Evolutionary conservation across 2,329 filamentous ascomycete species (phyloP), one percentile per base, ranked within the genome.

Genomic region (Neocucurbitaria cava): DNA sequence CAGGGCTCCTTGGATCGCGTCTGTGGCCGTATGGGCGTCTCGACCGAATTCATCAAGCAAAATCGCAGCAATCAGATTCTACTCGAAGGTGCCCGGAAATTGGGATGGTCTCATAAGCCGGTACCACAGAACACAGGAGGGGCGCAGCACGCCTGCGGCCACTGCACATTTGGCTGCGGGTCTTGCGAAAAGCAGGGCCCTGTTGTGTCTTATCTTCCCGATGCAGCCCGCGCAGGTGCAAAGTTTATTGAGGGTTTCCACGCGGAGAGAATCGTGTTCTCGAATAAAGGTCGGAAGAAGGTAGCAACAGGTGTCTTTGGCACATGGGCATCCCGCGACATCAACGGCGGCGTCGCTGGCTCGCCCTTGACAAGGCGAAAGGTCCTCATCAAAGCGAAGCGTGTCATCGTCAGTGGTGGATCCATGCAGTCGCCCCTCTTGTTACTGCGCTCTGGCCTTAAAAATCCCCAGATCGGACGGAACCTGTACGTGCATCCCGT

Each of bases 401-500:
- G 87, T 67, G 89, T 96, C 10, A 85, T 97, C 42, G 76, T 96
- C n/a, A 86, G 91, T 0, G 85, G 85, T 21, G 93, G 94, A 4
- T 85, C 89, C 1, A 77, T 97, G 49, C 87, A 90, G 68, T 92
- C 87, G 40, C 93, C 94, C 0, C 73, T 94, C 1, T 72, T 97
- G 1, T 80, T 98, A 39, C 79, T 87, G 61, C 88, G 89, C 45
- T 96, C 92, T 56, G 92, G 92, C 1, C 75, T 97, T 45, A 88
- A 84, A 79, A 96, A 96, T 71, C 82, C 82, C 3, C 88, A 96
- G 52, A 89, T 97, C 58, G 94, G 94, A 23, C 84, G 83, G 7
- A 91, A 97, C 66, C 84, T 97, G 3, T 82, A 95, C 66, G 75
- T 96, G 0, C 94, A 98, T 69, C 94, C 94, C 1, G 88, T 87